Evolutionary conservation across 2,329 filamentous ascomycete genomes (phyloP).

Genomic region (Ceratocystis destructans): DNA sequence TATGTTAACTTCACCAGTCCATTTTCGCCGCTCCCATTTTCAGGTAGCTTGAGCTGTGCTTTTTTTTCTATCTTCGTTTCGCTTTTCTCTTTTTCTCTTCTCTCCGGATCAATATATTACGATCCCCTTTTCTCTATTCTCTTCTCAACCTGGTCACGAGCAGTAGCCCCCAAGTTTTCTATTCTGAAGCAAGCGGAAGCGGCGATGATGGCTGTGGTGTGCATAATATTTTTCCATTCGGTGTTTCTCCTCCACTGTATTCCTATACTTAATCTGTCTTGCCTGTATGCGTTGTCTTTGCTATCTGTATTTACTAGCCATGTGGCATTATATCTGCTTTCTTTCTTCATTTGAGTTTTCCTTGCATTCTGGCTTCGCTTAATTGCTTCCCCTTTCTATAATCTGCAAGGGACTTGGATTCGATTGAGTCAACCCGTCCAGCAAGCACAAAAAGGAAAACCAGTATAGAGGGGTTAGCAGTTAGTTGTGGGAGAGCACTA

Average conservation of each 20-base stretch:
- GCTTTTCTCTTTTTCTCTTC: constrained; percentile 21
- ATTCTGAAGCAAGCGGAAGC: constrained; percentile 30
- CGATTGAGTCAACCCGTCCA: neutral
- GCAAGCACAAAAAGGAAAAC: neutral
- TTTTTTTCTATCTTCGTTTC: constrained; percentile 22
- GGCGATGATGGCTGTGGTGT: constrained; percentile 46
- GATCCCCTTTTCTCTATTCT: constrained; percentile 28
- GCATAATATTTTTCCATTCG: constrained; percentile 1
- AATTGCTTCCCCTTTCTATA: neutral
- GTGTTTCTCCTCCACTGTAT: constrained; percentile 17
- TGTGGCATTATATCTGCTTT: constrained; percentile 9
- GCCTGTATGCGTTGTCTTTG: constrained; percentile 10
- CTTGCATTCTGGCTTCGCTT: constrained; percentile 15
- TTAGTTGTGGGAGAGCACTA: neutral
- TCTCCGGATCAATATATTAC: constrained; percentile 30
- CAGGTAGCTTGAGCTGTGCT: constrained; percentile 7
- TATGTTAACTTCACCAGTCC: constrained; percentile 45
- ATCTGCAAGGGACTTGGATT: neutral
- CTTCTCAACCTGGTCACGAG: constrained; percentile 20
- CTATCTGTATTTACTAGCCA: constrained; percentile 8
- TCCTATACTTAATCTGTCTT: constrained; percentile 9
- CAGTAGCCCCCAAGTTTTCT: neutral
- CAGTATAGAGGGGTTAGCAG: neutral
- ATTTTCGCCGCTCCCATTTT: constrained; percentile 2
- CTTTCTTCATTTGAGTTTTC: constrained; percentile 22